These are phyloP conservation scores for Onygenales sp. DNA, from an alignment of 2,329 filamentous ascomycete genomes.

Conservation along the genomic window DNA sequence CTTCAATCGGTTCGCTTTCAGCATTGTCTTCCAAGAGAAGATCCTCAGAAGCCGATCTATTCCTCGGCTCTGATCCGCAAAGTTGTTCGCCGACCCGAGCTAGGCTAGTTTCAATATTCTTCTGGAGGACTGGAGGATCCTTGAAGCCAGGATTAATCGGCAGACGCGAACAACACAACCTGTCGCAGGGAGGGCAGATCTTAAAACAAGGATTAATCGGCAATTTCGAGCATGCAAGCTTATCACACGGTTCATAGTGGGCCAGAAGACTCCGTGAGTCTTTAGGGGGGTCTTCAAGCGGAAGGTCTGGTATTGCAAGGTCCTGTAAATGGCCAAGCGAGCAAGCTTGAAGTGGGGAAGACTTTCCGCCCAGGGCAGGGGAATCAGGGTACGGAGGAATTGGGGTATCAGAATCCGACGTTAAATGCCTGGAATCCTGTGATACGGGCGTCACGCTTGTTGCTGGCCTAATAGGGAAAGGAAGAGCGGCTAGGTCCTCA, in stretches of 20 bases:
- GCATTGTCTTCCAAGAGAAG: no score
- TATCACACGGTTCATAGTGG: neutral
- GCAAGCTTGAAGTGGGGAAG: no score
- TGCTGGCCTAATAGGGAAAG: conserved; percentile 10
- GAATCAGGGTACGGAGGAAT: neutral
- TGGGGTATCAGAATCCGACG: conserved; percentile 1
- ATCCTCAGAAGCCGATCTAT: no score
- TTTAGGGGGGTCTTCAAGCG: no score
- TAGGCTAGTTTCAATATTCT: no score
- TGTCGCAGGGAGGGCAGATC: neutral
- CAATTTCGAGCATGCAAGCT: conserved; percentile 21
- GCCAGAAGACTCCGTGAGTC: neutral
- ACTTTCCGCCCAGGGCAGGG: neutral
- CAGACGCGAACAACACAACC: neutral
- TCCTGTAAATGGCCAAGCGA: no score
- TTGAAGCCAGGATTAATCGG: neutral
- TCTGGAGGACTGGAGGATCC: neutral
- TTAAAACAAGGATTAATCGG: conserved; percentile 23
- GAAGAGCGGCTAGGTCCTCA: conserved; percentile 1
- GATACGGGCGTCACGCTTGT: conserved; percentile 2
- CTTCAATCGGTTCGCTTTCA: no score
- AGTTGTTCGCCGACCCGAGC: neutral
- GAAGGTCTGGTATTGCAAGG: no score
- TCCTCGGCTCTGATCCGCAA: no score
- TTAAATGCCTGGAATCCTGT: neutral